These are phyloP conservation scores for Dactylis glomerata DNA, from an alignment of 176 grass and related monocot species.

Conservation along the genomic window DNA sequence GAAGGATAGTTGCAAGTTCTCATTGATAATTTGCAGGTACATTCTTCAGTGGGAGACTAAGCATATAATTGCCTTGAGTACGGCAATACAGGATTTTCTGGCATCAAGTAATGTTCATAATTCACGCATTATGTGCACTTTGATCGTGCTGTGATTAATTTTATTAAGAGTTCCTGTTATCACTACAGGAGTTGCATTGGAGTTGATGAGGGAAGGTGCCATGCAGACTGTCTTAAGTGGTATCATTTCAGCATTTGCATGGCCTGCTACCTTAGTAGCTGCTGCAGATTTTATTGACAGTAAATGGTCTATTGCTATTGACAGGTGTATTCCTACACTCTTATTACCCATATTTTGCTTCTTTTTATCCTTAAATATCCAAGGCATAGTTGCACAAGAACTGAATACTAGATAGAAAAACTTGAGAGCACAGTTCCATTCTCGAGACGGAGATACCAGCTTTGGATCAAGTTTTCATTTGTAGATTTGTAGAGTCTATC, in stretches of 20 bases:
- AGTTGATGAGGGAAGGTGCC: slow-evolving; percentile 88
- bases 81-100: slow-evolving; percentile 90
- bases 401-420: not conserved
- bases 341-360: not conserved
- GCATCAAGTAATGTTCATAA: slow-evolving; percentile 64
- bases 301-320: slow-evolving; percentile 92
- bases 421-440: not conserved
- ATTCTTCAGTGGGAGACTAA: slow-evolving; percentile 86
- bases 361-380: not conserved
- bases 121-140: not conserved
- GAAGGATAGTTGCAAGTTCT: slow-evolving; percentile 3
- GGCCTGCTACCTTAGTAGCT: slow-evolving; percentile 70
- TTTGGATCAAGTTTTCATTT: not conserved
- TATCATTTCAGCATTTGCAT: slow-evolving; percentile 79
- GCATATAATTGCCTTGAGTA: slow-evolving; percentile 78
- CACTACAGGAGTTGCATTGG: slow-evolving; percentile 61
- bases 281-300: slow-evolving; percentile 96
- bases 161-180: slow-evolving; percentile 22
- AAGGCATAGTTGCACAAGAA: not conserved
- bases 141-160: not conserved
- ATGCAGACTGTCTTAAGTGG: slow-evolving; percentile 81
- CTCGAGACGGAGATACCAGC: not conserved
- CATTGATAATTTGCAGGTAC: slow-evolving; percentile 54
- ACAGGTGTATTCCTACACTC: slow-evolving; percentile 54
- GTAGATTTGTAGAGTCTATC: not conserved